Conservation (phyloP, 2,329 filamentous ascomycete genomes). For the Lasiodiplodia gonubiensis region DNA sequence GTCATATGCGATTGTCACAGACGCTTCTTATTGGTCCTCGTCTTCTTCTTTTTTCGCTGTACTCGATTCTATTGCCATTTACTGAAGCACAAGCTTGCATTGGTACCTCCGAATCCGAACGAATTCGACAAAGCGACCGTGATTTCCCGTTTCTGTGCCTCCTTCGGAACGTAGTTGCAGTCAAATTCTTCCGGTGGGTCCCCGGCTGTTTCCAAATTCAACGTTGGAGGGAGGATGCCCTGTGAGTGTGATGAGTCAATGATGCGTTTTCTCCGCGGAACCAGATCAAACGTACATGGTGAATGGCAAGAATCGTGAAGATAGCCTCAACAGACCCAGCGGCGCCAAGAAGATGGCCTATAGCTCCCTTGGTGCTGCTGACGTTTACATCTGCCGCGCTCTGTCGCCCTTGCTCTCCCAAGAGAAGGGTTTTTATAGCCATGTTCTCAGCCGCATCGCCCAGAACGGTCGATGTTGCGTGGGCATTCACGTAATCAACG, state of each 20-base stretch:
- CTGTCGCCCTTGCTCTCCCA: constrained; percentile 71
- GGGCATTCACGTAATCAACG: constrained; percentile 93
- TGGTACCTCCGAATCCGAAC: constrained; percentile 97
- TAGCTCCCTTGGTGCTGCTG: constrained; percentile 91
- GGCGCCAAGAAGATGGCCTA: constrained; percentile 89
- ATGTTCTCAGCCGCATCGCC: constrained; percentile 88
- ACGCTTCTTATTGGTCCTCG: background rate
- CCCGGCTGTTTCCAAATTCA: constrained; percentile 74
- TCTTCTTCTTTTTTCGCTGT: background rate
- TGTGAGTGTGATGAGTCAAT: constrained; percentile 46
- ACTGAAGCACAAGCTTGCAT: constrained; percentile 84
- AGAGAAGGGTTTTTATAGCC: constrained; percentile 79
- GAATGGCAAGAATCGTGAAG: constrained; percentile 79
- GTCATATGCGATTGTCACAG: constrained; percentile 25
- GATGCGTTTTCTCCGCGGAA: background rate
- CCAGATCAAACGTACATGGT: constrained; percentile 67
- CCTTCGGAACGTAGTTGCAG: constrained; percentile 83
- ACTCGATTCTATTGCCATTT: constrained; percentile 41
- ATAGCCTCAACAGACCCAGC: constrained; percentile 90
- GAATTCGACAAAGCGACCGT: constrained; percentile 85
- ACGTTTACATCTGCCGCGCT: constrained; percentile 73
- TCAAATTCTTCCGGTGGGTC: constrained; percentile 66
- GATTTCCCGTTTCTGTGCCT: constrained; percentile 66
- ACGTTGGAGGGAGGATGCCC: constrained; percentile 81
- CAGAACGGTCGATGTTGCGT: constrained; percentile 85